Evolutionary conservation across 83 land plant species (phyloP), one percentile per base, ranked within the genome.

Genomic region (Larix sibirica): DNA sequence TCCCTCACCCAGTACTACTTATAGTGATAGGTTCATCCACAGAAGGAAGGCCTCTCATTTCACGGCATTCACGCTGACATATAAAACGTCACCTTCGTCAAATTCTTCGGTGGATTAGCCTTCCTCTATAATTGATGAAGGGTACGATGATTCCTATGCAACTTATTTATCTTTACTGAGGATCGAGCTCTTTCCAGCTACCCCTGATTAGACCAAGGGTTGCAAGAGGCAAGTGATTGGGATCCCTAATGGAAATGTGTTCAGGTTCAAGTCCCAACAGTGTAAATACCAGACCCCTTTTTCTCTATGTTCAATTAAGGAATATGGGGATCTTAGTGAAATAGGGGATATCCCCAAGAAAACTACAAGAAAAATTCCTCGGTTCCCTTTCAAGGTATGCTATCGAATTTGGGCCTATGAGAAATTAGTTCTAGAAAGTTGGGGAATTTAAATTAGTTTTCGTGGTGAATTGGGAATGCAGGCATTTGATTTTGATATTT

Each of bases 331-430:
- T 33, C 87, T 89, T 14, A 82, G 93, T 20, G 95, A 96, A n/a
- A 80, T 87, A 36, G 82, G 70, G 5, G 81, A 85, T 20, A 85
- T 85, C 61, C 96, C 97, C 12, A 88, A 89, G 8, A 97, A 94
- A 87, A 78, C 98, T 4, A 92, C 92, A 0, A 82, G 99, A 83
- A 97, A 97, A 88, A 90, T 97, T 54, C 88, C 97, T 0, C 79
- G 94, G 65, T 91, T 97, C 67, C 98, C 99, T 58, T 96, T 88
- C 82, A 97, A 97, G 90, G 99, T 96, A n/a, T 31, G 62, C 14
- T 13, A 54, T 54, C 59, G 59, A 54, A 54, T 54, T 54, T 13
- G 59, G 16, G 17, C 59, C 59, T 54, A 12, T 54, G 16, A 54
- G 59, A 54, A 54, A 54, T 54, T 54, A 13, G 16, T 12, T 13